These are phyloP conservation scores for Lecanicillium sp. DNA, from an alignment of 2,329 filamentous ascomycete species.

Conservation along the genomic window DNA sequence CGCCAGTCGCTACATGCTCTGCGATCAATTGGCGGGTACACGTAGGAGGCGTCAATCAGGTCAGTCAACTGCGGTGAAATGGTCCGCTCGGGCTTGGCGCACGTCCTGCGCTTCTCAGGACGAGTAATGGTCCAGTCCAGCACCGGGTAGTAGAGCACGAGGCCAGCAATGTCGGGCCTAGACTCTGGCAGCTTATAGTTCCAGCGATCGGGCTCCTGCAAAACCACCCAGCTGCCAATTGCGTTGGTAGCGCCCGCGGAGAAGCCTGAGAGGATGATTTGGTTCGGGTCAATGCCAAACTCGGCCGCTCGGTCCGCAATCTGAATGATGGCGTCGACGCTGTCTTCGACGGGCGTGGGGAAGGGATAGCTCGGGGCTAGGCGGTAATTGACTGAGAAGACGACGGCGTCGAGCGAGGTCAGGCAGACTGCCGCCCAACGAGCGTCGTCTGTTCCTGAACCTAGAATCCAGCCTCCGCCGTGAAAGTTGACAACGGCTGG, in stretches of 20 bases:
- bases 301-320: conserved; percentile 47
- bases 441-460: conserved; percentile 54
- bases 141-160: conserved; percentile 54
- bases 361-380: conserved; percentile 57
- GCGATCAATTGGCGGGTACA: conserved; percentile 41
- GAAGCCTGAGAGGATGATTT: conserved; percentile 54
- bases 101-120: conserved; percentile 45
- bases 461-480: conserved; percentile 58
- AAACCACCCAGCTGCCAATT: conserved; percentile 36
- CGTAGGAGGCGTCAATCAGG: conserved; percentile 55
- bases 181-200: conserved; percentile 28
- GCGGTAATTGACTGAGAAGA: conserved; percentile 61
- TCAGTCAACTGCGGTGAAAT: conserved; percentile 49
- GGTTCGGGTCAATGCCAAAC: conserved; percentile 46
- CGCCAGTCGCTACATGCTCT: conserved; percentile 41
- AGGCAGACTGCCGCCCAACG: conserved; percentile 49
- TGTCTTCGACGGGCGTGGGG: conserved; percentile 57
- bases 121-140: conserved; percentile 53
- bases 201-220: conserved; percentile 34
- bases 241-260: conserved; percentile 53
- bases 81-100: conserved; percentile 46
- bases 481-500: conserved; percentile 59
- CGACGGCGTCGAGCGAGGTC: conserved; percentile 43
- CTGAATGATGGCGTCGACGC: conserved; percentile 55
- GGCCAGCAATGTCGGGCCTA: conserved; percentile 38